These are phyloP conservation scores for Pichia eremophila DNA, from an alignment of 805 yeast genomes.

Conservation along the genomic window DNA sequence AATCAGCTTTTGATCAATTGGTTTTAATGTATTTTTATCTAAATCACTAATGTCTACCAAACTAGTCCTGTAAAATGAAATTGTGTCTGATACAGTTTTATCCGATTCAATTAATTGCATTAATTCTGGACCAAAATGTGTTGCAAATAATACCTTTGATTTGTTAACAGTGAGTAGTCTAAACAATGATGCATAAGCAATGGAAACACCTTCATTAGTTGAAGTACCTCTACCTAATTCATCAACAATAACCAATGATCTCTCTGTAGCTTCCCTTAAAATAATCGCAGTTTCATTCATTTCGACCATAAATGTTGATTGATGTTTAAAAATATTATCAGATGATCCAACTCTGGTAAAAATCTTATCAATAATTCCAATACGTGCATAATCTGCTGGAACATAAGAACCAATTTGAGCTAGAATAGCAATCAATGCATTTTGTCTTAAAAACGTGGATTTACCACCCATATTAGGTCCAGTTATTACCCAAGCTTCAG, in stretches of 20 bases:
- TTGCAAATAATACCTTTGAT: slow-evolving; percentile 79
- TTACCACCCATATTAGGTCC: slow-evolving; percentile 92
- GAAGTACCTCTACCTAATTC: slow-evolving; percentile 91
- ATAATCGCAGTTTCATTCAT: slow-evolving; percentile 79
- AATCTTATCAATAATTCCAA: slow-evolving; percentile 70
- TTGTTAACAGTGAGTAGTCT: slow-evolving; percentile 44
- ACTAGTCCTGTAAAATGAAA: slow-evolving; percentile 21
- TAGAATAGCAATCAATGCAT: slow-evolving; percentile 58
- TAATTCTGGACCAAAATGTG: slow-evolving; percentile 65
- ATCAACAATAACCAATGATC: slow-evolving; percentile 71
- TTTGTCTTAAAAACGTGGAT: slow-evolving; percentile 65
- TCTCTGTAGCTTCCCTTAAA: slow-evolving; percentile 50
- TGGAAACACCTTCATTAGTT: slow-evolving; percentile 72
- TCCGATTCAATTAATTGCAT: slow-evolving; percentile 29
- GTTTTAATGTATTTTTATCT: not conserved
- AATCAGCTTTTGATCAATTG: slow-evolving; percentile 24
- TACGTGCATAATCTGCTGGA: slow-evolving; percentile 53
- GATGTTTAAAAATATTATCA: slow-evolving; percentile 68
- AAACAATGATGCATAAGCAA: slow-evolving; percentile 68
- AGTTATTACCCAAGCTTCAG: slow-evolving; percentile 52
- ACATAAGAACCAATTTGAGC: slow-evolving; percentile 70
- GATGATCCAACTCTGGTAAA: slow-evolving; percentile 79
- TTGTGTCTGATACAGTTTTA: slow-evolving; percentile 17
- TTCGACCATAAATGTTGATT: slow-evolving; percentile 90
- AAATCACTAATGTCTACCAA: slow-evolving; percentile 11